Evolutionary conservation across 1,284 basidiomycete species (phyloP).

Genomic region (Fomitiporia mediterranea): DNA sequence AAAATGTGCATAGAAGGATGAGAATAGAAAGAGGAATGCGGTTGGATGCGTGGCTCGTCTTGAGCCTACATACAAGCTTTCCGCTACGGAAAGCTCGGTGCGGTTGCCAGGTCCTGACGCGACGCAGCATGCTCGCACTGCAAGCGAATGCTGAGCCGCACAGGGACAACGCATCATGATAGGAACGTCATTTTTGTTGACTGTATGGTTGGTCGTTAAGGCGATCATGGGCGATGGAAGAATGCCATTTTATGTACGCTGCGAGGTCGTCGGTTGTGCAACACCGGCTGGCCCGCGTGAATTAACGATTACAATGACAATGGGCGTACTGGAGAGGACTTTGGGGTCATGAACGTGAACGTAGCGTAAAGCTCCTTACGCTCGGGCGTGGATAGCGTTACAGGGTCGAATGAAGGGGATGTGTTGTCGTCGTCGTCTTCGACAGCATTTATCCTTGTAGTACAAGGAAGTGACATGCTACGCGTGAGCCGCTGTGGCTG

Average conservation of each 20-base stretch:
- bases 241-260: no score
- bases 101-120: no score
- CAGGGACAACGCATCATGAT: background rate
- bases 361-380: slow-evolving; percentile 64
- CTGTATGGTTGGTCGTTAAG: background rate
- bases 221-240: no score
- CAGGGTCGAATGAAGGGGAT: slow-evolving; percentile 26
- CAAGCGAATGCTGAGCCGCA: background rate
- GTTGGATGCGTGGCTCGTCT: background rate
- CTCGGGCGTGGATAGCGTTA: slow-evolving; percentile 61
- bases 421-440: background rate
- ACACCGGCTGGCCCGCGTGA: background rate
- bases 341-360: slow-evolving; percentile 56
- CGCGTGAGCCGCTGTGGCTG: background rate
- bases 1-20: background rate
- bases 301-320: slow-evolving; percentile 12
- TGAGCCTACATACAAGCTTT: no score
- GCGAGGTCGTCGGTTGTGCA: background rate
- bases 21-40: background rate
- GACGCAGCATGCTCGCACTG: background rate
- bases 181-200: background rate
- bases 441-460: slow-evolving; percentile 19
- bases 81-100: background rate
- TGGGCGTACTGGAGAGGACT: slow-evolving; percentile 7
- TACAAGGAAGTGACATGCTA: slow-evolving; percentile 21